Evolutionary conservation across 1,139 yeast genomes (phyloP), one percentile per base, ranked within the genome.

Genomic region (Saccharomyces hybrid): DNA sequence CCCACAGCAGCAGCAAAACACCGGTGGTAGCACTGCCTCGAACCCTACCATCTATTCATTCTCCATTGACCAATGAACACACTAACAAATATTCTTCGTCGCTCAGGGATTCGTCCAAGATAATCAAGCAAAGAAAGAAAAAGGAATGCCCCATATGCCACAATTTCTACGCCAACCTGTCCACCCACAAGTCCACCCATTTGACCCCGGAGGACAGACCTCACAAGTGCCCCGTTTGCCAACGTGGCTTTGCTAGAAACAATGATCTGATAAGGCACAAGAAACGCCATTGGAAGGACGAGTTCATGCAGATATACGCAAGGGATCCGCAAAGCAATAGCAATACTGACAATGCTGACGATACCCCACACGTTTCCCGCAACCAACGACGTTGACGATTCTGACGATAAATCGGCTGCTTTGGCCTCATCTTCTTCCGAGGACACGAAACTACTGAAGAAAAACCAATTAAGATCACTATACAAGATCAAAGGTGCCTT

Each of bases 131-230:
- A 47, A 73, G 95, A 59, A 84, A 81, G 72, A 88, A 87, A 76
- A 79, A 87, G 69, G 88, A 86, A 72, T 89, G 96, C 69, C 88
- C 93, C 0, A 82, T 83, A 54, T 89, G 97, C 70, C 80, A 80
- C 60, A 77, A 84, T 55, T 83, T 76, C 69, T 88, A 84, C 70
- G 80, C 88, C 56, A 88, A 89, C 68, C 74, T 89, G 62, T 89
- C 93, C 32, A 88, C 96, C 3, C 96, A 89, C 71, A 82, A 83
- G 67, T 80, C 91, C 1, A 86, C 90, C 14, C 96, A 89, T 68
- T 70, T 86, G 54, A 81, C 83, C 56, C 86, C 86, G 29, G 79
- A 84, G 42, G 76, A 83, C 29, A 77, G 93, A 54, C 95, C 95
- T 0, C 90, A 84, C 67, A 76, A 81, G 51, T 89, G 97, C 70